Percentiles rank a stretch among this genome's conserved stretches.
Conservation (phyloP, 495 filamentous ascomycete genomes). For the Aspergillus ostianus region DNA sequence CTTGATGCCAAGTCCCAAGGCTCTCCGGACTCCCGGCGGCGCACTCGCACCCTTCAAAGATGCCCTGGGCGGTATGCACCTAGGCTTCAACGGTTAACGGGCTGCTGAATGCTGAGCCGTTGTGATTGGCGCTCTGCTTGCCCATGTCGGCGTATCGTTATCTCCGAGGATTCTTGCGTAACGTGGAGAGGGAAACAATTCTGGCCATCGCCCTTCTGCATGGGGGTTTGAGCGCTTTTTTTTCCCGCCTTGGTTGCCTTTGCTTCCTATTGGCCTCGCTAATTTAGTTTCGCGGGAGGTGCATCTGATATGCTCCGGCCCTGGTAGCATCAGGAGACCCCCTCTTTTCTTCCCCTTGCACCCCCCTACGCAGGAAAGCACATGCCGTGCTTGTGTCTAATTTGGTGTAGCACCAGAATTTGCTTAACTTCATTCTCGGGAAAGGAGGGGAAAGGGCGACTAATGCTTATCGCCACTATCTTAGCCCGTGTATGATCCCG, state of each 20-base stretch:
- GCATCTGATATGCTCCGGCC: conserved; percentile 1
- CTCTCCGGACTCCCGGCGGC: conserved; percentile 10
- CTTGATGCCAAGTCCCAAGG: conserved; percentile 3
- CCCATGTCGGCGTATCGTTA: conserved; percentile 8
- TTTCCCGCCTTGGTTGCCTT: background rate
- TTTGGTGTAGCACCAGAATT: conserved; percentile 11
- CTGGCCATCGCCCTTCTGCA: background rate
- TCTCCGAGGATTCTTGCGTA: conserved; percentile 8
- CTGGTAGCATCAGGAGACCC: conserved; percentile 17
- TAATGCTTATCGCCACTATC: conserved; percentile 14
- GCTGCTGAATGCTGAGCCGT: background rate
- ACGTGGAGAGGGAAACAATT: conserved; percentile 3
- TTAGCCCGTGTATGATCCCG: conserved; percentile 8
- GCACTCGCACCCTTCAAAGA: background rate
- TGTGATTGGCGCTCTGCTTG: conserved; percentile 10
- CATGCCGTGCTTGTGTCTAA: conserved; percentile 9
- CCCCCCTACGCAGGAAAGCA: conserved; percentile 1
- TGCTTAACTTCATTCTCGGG: conserved; percentile 2
- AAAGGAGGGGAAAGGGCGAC: background rate
- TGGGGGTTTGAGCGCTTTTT: conserved; percentile 1
- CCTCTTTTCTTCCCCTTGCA: background rate
- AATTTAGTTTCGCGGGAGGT: background rate
- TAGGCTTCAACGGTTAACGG: background rate
- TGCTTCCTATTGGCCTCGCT: background rate
- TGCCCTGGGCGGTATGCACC: background rate